phyloP scores from a whole-genome alignment of 1,284 basidiomycete genomes.

The Sphaerobolus stellatus region DNA sequence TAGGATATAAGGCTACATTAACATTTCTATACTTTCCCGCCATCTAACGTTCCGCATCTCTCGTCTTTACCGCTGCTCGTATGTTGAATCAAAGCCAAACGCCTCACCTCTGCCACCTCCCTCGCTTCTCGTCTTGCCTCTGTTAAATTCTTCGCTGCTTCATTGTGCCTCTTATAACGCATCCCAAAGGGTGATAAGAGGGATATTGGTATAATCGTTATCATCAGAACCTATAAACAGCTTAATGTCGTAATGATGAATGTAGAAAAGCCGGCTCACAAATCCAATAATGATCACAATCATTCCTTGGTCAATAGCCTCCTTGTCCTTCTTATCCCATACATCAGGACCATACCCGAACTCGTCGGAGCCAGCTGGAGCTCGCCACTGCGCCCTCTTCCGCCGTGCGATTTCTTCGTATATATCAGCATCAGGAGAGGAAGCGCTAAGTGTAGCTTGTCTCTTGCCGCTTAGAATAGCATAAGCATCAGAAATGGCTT shows the following conservation, averaged over 20 bases:
- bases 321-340: conserved; percentile 2
- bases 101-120: conserved; percentile 7
- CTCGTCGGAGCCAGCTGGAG: conserved; percentile 9
- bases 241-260: neutral
- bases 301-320: conserved; percentile 7
- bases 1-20: too few species aligned
- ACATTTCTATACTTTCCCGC: too few species aligned
- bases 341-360: conserved; percentile 1
- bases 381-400: conserved; percentile 11
- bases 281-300: conserved; percentile 10
- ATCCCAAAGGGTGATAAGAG: conserved; percentile 9
- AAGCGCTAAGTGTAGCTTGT: neutral
- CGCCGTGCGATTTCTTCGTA: conserved; percentile 4
- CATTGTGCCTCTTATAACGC: neutral
- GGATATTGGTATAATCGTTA: conserved; percentile 6
- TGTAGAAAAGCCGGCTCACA: neutral
- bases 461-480: conserved; percentile 38
- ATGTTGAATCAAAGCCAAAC: conserved; percentile 6
- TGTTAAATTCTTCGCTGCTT: conserved; percentile 5
- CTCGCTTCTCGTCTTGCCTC: conserved; percentile 11
- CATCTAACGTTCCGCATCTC: neutral
- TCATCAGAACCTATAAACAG: conserved; percentile 3
- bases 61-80: neutral
- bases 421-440: neutral
- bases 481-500: conserved; percentile 50